These are phyloP conservation scores for Cutaneotrichosporon curvatum DNA, from an alignment of 1,284 basidiomycete species.

Conservation along the genomic window DNA sequence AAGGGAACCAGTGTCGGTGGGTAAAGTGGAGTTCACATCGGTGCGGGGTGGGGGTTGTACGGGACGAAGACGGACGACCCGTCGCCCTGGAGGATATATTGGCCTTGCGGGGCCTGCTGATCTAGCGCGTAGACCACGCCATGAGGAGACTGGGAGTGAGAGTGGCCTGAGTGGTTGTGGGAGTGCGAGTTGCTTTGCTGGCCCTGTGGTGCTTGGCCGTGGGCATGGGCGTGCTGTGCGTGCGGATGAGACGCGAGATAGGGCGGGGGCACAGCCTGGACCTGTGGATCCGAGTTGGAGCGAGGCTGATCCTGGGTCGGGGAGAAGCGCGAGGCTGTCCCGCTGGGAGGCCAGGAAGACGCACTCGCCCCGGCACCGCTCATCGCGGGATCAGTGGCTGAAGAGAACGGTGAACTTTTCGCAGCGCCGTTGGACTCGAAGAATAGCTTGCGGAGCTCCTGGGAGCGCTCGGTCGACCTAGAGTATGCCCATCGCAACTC, in stretches of 20 bases:
- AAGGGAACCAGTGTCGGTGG: no score
- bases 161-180: not conserved
- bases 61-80: conserved; percentile 7
- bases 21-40: no score
- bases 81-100: conserved; percentile 4
- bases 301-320: not conserved
- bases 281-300: not conserved
- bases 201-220: not conserved
- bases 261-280: conserved; percentile 1
- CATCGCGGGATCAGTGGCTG: not conserved
- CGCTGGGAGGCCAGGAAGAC: not conserved
- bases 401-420: not conserved
- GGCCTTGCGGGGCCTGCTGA: not conserved
- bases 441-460: conserved; percentile 13
- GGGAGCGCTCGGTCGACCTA: conserved; percentile 58
- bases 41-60: not conserved
- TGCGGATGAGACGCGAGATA: not conserved
- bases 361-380: conserved; percentile 1
- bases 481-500: conserved; percentile 75
- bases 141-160: no score
- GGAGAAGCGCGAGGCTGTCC: not conserved
- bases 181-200: not conserved
- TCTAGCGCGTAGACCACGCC: not conserved
- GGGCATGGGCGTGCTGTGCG: no score
- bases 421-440: not conserved